Conservation (phyloP, 2,329 filamentous ascomycete species). For the Aulographum hederae region DNA sequence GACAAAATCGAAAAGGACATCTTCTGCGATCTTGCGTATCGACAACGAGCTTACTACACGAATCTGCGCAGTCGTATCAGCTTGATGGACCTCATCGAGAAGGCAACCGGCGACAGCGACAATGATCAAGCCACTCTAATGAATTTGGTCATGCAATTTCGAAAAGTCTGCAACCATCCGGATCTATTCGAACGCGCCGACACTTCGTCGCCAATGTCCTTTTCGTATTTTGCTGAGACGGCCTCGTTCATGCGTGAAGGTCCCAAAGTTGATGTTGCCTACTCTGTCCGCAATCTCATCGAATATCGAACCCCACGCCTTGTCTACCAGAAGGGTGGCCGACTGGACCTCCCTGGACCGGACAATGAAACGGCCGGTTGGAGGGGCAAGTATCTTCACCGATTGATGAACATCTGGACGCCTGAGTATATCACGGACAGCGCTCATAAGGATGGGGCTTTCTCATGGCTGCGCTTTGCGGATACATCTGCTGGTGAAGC, state of each 20-base stretch:
- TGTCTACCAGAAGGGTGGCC: slow-evolving; percentile 64
- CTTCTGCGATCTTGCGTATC: slow-evolving; percentile 92
- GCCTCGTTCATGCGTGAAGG: slow-evolving; percentile 90
- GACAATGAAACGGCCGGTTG: slow-evolving; percentile 66
- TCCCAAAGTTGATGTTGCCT: slow-evolving; percentile 57
- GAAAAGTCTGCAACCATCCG: slow-evolving; percentile 97
- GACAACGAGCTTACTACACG: slow-evolving; percentile 82
- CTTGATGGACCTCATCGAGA: slow-evolving; percentile 96
- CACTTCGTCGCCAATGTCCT: slow-evolving; percentile 68
- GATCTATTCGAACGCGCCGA: slow-evolving; percentile 93
- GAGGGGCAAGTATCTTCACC: slow-evolving; percentile 54
- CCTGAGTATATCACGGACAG: slow-evolving; percentile 58
- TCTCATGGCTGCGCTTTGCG: slow-evolving; percentile 81
- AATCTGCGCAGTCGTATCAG: slow-evolving; percentile 94
- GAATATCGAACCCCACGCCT: slow-evolving; percentile 68
- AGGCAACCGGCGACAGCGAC: slow-evolving; percentile 84
- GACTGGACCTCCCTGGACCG: slow-evolving; percentile 53
- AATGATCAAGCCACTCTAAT: slow-evolving; percentile 90
- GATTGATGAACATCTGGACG: slow-evolving; percentile 82
- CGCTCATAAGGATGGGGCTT: slow-evolving; percentile 41
- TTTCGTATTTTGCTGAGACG: slow-evolving; percentile 81
- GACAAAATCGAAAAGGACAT: slow-evolving; percentile 97
- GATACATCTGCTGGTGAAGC: slow-evolving; percentile 60
- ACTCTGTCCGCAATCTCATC: slow-evolving; percentile 74
- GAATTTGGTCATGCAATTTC: slow-evolving; percentile 99